Conservation (phyloP, 805 yeast species). For the Sungouiella blattae region DNA sequence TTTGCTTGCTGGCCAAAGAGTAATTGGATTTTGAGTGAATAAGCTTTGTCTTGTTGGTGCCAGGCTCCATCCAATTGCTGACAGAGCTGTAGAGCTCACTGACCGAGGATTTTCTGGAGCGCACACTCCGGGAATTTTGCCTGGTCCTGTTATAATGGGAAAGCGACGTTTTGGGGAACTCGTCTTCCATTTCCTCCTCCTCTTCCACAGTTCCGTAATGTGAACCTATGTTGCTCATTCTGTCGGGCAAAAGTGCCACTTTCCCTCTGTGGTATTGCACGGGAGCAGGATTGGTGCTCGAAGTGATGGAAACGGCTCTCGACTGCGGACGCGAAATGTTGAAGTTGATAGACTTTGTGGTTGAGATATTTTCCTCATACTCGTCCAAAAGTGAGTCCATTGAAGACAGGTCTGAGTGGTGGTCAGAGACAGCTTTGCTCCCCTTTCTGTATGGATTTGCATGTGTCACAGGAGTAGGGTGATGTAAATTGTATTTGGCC, state of each 20-base stretch:
- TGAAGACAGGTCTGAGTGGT: slow-evolving; percentile 16
- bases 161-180: slow-evolving; percentile 33
- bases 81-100: slow-evolving; percentile 42
- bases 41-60: slow-evolving; percentile 6
- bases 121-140: slow-evolving; percentile 13
- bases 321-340: slow-evolving; percentile 26
- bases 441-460: slow-evolving; percentile 1
- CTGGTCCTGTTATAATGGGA: slow-evolving; percentile 31
- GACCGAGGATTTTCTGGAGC: slow-evolving; percentile 36
- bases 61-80: slow-evolving; percentile 53
- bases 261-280: slow-evolving; percentile 7
- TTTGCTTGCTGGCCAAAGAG: slow-evolving; percentile 10
- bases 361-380: slow-evolving; percentile 40
- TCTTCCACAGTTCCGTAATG: slow-evolving; percentile 1
- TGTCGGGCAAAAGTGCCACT: slow-evolving; percentile 1
- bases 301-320: slow-evolving; percentile 21
- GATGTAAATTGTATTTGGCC: background rate
- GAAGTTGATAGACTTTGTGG: slow-evolving; percentile 21
- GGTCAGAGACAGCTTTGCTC: background rate
- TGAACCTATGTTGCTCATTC: slow-evolving; percentile 3
- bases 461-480: slow-evolving; percentile 1
- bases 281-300: slow-evolving; percentile 10
- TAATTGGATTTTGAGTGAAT: slow-evolving; percentile 13
- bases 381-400: slow-evolving; percentile 43
- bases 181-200: slow-evolving; percentile 14